Evolutionary conservation across 192 early-diverging fungal genomes (phyloP).

Genomic region (Diversispora epigaea): DNA sequence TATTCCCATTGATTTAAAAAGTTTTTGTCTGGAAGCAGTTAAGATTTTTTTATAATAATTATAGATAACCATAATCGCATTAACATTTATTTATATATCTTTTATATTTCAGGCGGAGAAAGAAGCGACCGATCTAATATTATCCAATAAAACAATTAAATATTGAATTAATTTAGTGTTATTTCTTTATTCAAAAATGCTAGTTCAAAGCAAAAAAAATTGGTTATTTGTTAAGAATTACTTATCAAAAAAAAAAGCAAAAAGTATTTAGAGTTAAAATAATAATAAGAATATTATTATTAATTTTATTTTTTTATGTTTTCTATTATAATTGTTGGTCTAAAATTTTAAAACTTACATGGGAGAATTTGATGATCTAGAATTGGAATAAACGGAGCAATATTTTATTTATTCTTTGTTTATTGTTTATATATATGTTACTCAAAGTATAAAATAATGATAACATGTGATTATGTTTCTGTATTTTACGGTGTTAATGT

Average conservation of each 20-base stretch:
- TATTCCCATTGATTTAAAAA: constrained; percentile 46
- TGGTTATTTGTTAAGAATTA: too few species aligned
- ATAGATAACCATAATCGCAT: background rate
- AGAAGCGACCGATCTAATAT: constrained; percentile 43
- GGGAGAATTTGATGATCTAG: background rate
- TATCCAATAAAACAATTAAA: constrained; percentile 44
- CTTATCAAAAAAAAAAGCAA: too few species aligned
- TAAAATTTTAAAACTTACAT: background rate
- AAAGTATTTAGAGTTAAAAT: too few species aligned
- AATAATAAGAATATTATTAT: too few species aligned
- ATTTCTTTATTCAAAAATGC: too few species aligned
- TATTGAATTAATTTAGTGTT: constrained; percentile 51
- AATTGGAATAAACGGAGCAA: background rate
- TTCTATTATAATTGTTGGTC: too few species aligned
- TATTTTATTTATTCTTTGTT: background rate
- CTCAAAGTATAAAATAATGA: background rate
- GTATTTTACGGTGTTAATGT: background rate
- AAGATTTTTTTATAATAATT: background rate
- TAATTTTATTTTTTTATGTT: background rate
- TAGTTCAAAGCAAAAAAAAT: too few species aligned
- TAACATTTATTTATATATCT: background rate
- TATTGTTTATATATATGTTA: too few species aligned
- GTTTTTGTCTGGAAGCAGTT: constrained; percentile 48
- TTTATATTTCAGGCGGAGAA: background rate
- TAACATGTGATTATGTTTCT: background rate